A percentile compares a stretch with the other conserved stretches of the same genome.
Evolutionary conservation across 805 yeast genomes (phyloP).

Genomic region (Geotrichum ghanense): DNA sequence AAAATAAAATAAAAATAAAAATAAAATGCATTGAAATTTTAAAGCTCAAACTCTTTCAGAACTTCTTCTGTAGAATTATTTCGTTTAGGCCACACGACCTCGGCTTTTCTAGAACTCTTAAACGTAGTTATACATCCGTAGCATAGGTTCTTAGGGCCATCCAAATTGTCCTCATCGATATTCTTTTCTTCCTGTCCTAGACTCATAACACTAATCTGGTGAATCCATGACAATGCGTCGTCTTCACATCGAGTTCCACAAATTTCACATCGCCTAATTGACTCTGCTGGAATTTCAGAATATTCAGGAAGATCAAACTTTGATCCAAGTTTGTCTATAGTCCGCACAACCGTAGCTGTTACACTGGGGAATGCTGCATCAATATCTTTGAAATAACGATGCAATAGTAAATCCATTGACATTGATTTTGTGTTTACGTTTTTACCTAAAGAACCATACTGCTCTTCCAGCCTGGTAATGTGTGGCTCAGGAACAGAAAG

Average conservation of each 20-base stretch:
- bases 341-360: conserved; percentile 83
- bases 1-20: no score
- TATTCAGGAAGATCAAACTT: not conserved
- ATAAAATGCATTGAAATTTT: no score
- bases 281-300: conserved; percentile 7
- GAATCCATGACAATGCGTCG: conserved; percentile 56
- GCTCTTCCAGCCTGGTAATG: not conserved
- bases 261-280: conserved; percentile 34
- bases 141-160: conserved; percentile 36
- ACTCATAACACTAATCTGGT: conserved; percentile 47
- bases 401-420: conserved; percentile 71
- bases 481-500: not conserved
- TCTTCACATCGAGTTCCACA: conserved; percentile 46
- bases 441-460: conserved; percentile 15
- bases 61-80: conserved; percentile 26
- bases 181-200: conserved; percentile 29
- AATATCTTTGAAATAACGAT: conserved; percentile 57
- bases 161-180: conserved; percentile 9
- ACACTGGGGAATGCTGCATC: conserved; percentile 79
- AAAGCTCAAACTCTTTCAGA: conserved; percentile 38
- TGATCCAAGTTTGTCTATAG: conserved; percentile 56
- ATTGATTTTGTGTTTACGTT: conserved; percentile 48
- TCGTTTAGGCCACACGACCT: conserved; percentile 26
- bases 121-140: conserved; percentile 67
- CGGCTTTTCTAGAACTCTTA: conserved; percentile 30